Evolutionary conservation across 2,329 filamentous ascomycete genomes (phyloP).

Genomic region (Pestalotiopsis sp.): DNA sequence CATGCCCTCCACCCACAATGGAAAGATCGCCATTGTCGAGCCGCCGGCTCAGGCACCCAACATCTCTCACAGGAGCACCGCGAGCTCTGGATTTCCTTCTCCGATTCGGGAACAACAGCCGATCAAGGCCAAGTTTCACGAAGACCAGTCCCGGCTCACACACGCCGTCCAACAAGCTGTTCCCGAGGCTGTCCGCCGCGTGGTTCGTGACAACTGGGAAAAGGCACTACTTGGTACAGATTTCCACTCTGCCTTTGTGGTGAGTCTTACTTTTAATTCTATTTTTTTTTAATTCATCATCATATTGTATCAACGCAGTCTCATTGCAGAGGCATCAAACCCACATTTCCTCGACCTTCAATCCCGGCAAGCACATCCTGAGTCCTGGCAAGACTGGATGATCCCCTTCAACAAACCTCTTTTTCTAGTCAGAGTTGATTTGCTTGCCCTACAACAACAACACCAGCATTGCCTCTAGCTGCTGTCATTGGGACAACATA

Average conservation of each 20-base stretch:
- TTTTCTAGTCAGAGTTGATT: neutral
- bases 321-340: neutral
- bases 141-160: constrained; percentile 41
- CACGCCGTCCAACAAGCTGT: constrained; percentile 43
- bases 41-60: constrained; percentile 15
- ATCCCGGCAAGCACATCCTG: neutral
- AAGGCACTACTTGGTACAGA: constrained; percentile 52
- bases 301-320: neutral
- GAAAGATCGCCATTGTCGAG: constrained; percentile 24
- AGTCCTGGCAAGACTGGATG: neutral
- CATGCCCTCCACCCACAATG: constrained; percentile 4
- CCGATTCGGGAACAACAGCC: constrained; percentile 31
- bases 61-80: constrained; percentile 6
- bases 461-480: neutral
- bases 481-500: neutral
- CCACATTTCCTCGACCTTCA: neutral
- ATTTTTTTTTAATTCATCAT: constrained; percentile 1
- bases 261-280: constrained; percentile 35
- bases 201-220: constrained; percentile 53
- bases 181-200: constrained; percentile 49
- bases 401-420: neutral
- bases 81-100: constrained; percentile 35
- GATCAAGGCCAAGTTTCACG: constrained; percentile 36
- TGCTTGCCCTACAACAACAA: neutral
- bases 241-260: constrained; percentile 55